These are phyloP conservation scores for Exophiala phaeomuriformis DNA, from an alignment of 2,329 filamentous ascomycete genomes.

Conservation along the genomic window DNA sequence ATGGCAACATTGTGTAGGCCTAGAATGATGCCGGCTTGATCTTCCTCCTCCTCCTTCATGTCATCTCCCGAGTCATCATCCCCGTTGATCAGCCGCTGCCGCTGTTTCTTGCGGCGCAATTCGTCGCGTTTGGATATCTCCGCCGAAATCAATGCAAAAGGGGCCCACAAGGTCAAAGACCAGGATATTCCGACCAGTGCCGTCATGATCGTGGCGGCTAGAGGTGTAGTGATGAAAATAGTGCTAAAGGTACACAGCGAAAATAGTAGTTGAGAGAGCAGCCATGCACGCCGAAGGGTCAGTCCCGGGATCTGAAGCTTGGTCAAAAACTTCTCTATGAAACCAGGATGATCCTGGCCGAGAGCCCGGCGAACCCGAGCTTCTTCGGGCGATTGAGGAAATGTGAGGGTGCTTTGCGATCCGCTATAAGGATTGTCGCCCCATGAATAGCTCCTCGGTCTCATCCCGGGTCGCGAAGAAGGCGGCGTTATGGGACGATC, in stretches of 20 bases:
- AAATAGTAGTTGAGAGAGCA: conserved; percentile 78
- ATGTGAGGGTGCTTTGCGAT: conserved; percentile 20
- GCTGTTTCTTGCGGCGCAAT: conserved; percentile 44
- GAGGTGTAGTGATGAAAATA: conserved; percentile 64
- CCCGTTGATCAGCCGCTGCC: conserved; percentile 28
- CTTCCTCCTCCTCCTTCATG: conserved; percentile 44
- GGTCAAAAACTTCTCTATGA: conserved; percentile 42
- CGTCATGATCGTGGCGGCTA: conserved; percentile 67
- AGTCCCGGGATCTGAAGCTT: conserved; percentile 69
- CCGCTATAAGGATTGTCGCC: conserved; percentile 4
- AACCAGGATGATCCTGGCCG: conserved; percentile 6
- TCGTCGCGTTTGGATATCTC: conserved; percentile 80
- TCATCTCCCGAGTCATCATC: conserved; percentile 29
- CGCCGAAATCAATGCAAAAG: conserved; percentile 87
- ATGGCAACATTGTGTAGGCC: conserved; percentile 96
- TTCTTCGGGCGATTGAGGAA: conserved; percentile 2
- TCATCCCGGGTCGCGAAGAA: conserved; percentile 13
- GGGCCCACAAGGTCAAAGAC: conserved; percentile 89
- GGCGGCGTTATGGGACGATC: conserved; percentile 7
- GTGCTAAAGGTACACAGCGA: conserved; percentile 70
- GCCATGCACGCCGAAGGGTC: conserved; percentile 82
- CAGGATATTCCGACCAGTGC: conserved; percentile 81
- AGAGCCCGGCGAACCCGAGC: not conserved
- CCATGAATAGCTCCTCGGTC: conserved; percentile 12
- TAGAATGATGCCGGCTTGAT: conserved; percentile 82